A percentile compares a stretch with the other conserved stretches of the same genome.
Conservation (phyloP, 1,284 basidiomycete genomes). For the Puccinia polysora region DNA sequence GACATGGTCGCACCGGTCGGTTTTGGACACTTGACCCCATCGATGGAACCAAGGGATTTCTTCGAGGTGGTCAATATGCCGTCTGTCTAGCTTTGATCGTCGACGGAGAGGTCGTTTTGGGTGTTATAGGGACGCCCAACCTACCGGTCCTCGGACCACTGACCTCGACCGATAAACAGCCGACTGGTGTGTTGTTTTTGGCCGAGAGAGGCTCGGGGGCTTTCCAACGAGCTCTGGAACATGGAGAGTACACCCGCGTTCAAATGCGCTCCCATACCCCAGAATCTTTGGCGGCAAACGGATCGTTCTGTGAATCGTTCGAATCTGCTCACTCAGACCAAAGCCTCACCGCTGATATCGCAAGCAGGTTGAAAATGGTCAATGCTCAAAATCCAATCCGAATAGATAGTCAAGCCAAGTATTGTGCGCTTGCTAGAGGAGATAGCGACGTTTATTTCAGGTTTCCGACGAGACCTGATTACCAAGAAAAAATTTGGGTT, state of each 20-base stretch:
- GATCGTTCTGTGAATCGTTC: conserved; percentile 83
- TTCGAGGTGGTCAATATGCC: conserved; percentile 93
- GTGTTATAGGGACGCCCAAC: conserved; percentile 94
- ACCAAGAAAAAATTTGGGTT: conserved; percentile 86
- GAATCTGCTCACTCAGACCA: conserved; percentile 90
- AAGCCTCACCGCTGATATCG: conserved; percentile 63
- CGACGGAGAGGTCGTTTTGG: conserved; percentile 75
- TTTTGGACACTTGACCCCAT: conserved; percentile 88
- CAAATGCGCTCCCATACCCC: not conserved
- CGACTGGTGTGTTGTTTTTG: conserved; percentile 74
- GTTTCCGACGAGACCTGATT: conserved; percentile 73
- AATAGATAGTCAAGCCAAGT: conserved; percentile 98
- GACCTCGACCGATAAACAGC: conserved; percentile 58
- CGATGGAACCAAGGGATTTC: conserved; percentile 90
- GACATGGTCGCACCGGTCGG: conserved; percentile 55
- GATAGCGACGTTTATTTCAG: conserved; percentile 86
- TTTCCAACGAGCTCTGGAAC: conserved; percentile 60
- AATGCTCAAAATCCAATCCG: conserved; percentile 67
- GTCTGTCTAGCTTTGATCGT: conserved; percentile 89
- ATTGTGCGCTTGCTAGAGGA: conserved; percentile 77
- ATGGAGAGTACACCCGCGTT: conserved; percentile 45
- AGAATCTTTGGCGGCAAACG: conserved; percentile 50
- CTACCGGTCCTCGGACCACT: conserved; percentile 60
- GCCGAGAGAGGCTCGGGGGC: conserved; percentile 77
- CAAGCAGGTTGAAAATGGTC: conserved; percentile 67